Base-by-base conservation (phyloP, 306 rosid species). In the Lupinus albus region DNA sequence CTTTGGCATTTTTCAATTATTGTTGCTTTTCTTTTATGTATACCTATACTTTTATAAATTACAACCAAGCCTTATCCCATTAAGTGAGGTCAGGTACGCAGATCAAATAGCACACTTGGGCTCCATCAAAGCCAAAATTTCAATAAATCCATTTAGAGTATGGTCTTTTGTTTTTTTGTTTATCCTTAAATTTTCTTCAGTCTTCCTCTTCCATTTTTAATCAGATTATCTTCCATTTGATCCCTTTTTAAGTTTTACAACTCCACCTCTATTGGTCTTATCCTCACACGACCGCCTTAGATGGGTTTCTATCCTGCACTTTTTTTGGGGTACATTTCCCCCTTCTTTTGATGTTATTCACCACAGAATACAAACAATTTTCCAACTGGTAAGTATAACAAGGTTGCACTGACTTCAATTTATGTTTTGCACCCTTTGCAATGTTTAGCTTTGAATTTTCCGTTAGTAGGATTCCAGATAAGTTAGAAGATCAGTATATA, bases 251-350 rank as follows among this genome's bases (percentile, higher is more conserved):
- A 38, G 44, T 33, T 33, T 39, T 15, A n/a, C 64, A 50, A 59
- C 16, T 59, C 12, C n/a, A 14, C 17, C 32, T 51, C 38, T 18
- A 0, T n/a, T 60, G 68, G 42, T 39, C 56, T 42, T 46, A 44
- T 67, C n/a, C 74, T 44, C 48, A 41, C 41, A 28, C 44, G 38
- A 39, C 49, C 38, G 30, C 35, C 56, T 39, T 58, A 1, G 54
- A 30, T 60, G 58, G 30, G 70, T 75, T 51, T 20, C 39, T 70
- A 16, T 15, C 49, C 6, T 70, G 71, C 52, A 76, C 50, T 72
- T 28, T 47, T 13, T 47, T n/a, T n/a, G n/a, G n/a, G n/a, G 49
- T 61, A 11, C 48, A 11, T 39, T 45, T 20, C 42, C 25, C 6
- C n/a, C 6, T 10, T 71, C 8, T 10, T 71, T 62, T 53, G 32